Evolutionary conservation across 768 basidiomycete genomes (phyloP).

Genomic region (Boletus sp.): DNA sequence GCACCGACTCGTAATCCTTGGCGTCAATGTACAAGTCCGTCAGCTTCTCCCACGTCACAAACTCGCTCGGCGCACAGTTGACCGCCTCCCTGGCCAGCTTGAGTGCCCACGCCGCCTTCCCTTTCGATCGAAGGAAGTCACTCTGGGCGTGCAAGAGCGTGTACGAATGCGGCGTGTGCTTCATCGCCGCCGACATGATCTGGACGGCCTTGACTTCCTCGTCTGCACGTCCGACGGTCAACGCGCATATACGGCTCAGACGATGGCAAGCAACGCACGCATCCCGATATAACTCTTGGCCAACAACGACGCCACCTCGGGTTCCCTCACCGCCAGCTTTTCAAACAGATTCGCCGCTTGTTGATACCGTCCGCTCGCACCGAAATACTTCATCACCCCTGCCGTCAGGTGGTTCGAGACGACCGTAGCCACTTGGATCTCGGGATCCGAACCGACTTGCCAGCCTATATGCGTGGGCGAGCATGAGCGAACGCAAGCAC

Average conservation of each 20-base stretch:
- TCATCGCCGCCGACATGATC: slow-evolving; percentile 83
- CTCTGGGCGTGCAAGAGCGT: slow-evolving; percentile 93
- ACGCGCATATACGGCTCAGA: background rate
- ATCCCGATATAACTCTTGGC: slow-evolving; percentile 94
- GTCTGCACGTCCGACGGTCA: slow-evolving; percentile 47
- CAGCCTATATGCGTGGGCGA: slow-evolving; percentile 59
- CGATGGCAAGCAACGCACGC: slow-evolving; percentile 60
- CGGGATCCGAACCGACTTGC: slow-evolving; percentile 98
- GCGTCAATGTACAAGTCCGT: slow-evolving; percentile 93
- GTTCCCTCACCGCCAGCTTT: slow-evolving; percentile 79
- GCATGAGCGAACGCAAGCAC: background rate
- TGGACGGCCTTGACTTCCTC: slow-evolving; percentile 99
- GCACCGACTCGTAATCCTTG: slow-evolving; percentile 74
- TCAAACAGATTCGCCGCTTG: slow-evolving; percentile 93
- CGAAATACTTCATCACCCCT: slow-evolving; percentile 95
- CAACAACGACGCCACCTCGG: slow-evolving; percentile 84
- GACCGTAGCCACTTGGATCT: slow-evolving; percentile 96
- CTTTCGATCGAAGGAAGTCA: slow-evolving; percentile 88
- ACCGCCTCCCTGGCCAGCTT: slow-evolving; percentile 93
- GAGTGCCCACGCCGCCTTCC: slow-evolving; percentile 83
- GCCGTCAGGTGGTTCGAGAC: slow-evolving; percentile 96
- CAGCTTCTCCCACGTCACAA: slow-evolving; percentile 98
- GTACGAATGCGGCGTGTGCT: slow-evolving; percentile 87
- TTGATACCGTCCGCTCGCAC: slow-evolving; percentile 84
- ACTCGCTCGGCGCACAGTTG: slow-evolving; percentile 97